These are phyloP conservation scores for Colletotrichum gloeosporioides DNA, from an alignment of 2,329 filamentous ascomycete species.

Conservation along the genomic window DNA sequence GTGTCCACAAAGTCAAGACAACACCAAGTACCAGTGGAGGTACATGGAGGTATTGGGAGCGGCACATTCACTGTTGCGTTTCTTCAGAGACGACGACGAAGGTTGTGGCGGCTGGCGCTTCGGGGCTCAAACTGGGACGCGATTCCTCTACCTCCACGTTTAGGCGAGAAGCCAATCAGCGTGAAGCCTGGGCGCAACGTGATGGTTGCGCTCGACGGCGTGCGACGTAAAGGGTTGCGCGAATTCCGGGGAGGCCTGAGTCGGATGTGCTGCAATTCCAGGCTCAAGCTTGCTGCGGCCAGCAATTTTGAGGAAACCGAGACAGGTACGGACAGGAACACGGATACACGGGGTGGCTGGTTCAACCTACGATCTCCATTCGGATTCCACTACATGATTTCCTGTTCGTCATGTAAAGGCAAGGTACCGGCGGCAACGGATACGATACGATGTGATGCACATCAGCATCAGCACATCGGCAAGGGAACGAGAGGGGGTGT, in stretches of 20 bases:
- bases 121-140: not conserved
- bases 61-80: not conserved
- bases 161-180: constrained; percentile 23
- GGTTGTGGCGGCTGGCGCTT: not conserved
- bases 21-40: not conserved
- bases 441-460: constrained; percentile 1
- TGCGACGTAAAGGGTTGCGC: constrained; percentile 15
- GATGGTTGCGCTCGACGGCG: constrained; percentile 23
- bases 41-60: not conserved
- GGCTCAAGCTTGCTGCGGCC: constrained; percentile 2
- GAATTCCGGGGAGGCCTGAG: constrained; percentile 14
- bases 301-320: not conserved
- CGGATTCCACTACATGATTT: constrained; percentile 3
- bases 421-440: not conserved
- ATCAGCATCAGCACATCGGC: not conserved
- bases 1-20: not conserved
- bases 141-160: not conserved
- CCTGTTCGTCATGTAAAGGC: not conserved
- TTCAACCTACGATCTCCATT: constrained; percentile 11
- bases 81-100: not conserved
- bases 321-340: constrained; percentile 3
- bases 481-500: not conserved
- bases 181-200: constrained; percentile 19
- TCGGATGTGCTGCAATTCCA: not conserved
- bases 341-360: not conserved